These are phyloP conservation scores for Chlorella ohadii DNA, from an alignment of 139 green algal genomes.

Conservation along the genomic window DNA sequence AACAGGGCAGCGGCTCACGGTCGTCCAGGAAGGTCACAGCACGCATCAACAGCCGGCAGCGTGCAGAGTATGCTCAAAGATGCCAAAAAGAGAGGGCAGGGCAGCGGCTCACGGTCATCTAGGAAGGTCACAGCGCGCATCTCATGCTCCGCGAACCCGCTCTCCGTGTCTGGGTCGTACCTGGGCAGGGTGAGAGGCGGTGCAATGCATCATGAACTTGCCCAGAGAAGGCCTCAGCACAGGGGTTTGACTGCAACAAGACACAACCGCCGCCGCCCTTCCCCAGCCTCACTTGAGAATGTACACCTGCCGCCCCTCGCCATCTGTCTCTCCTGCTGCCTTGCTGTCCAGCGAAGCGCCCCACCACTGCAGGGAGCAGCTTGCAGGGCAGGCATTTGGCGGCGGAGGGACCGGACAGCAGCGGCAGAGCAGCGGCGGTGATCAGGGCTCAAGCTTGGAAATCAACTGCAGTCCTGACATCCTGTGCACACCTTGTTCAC, in stretches of 20 bases:
- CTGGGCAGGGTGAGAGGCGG: neutral
- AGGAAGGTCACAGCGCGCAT: slow-evolving; percentile 15
- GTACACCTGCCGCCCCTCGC: slow-evolving; percentile 19
- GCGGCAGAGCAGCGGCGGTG: neutral
- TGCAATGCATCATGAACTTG: no score
- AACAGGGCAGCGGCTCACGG: neutral
- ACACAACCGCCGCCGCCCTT: no score
- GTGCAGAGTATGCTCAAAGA: no score
- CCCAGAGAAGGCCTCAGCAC: no score
- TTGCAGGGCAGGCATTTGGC: neutral
- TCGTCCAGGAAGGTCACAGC: neutral
- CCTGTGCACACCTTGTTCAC: neutral
- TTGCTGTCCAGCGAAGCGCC: neutral
- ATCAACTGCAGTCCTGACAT: no score
- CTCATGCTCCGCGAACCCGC: neutral
- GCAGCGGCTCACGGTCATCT: slow-evolving; percentile 15
- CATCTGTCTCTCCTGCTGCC: neutral
- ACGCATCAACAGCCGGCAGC: no score
- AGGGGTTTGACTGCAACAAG: no score
- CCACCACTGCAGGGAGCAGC: slow-evolving; percentile 20
- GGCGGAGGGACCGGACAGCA: neutral
- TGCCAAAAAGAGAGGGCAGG: no score
- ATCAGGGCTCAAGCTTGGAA: no score
- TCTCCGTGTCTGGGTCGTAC: neutral
- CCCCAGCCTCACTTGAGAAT: neutral